Percentiles rank a stretch among this genome's conserved stretches.
Conservation (phyloP, 352 stramenopile genomes). For the Globisporangium solare region DNA sequence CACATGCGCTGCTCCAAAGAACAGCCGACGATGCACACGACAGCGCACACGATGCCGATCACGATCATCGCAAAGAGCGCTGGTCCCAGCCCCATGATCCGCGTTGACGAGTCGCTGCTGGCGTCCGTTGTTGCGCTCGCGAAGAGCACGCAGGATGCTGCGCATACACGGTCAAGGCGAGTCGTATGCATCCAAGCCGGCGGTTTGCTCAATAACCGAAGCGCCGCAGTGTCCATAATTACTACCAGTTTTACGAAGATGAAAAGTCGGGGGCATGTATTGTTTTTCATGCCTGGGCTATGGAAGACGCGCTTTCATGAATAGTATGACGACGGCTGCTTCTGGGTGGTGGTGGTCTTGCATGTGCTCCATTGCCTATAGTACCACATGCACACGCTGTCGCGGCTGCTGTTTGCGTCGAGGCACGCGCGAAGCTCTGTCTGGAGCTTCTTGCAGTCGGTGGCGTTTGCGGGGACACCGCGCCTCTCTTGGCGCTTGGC, state of each 20-base stretch:
- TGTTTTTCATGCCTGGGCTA: no score
- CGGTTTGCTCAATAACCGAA: no score
- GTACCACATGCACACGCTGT: conserved; percentile 9
- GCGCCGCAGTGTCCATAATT: no score
- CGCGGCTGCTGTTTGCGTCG: conserved; percentile 6
- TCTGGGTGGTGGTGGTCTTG: neutral
- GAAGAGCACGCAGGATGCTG: no score
- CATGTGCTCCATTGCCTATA: neutral
- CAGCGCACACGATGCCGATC: conserved; percentile 20
- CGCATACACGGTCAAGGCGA: no score
- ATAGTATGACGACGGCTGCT: neutral
- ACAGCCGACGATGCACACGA: conserved; percentile 29
- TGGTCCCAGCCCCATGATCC: conserved; percentile 25
- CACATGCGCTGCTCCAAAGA: conserved; percentile 14
- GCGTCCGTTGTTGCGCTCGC: neutral
- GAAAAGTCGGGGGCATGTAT: no score
- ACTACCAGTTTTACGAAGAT: no score
- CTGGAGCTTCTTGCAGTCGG: neutral
- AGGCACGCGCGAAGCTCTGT: conserved; percentile 3
- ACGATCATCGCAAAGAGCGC: conserved; percentile 35
- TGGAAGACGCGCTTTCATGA: neutral
- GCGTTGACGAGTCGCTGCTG: neutral
- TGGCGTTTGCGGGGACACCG: neutral
- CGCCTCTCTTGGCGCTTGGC: neutral
- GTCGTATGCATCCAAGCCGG: no score